Percentiles rank a stretch among this genome's conserved stretches.
These are phyloP conservation scores for Flaveria linearis DNA, from an alignment of 129 eudicot species.

Conservation along the genomic window DNA sequence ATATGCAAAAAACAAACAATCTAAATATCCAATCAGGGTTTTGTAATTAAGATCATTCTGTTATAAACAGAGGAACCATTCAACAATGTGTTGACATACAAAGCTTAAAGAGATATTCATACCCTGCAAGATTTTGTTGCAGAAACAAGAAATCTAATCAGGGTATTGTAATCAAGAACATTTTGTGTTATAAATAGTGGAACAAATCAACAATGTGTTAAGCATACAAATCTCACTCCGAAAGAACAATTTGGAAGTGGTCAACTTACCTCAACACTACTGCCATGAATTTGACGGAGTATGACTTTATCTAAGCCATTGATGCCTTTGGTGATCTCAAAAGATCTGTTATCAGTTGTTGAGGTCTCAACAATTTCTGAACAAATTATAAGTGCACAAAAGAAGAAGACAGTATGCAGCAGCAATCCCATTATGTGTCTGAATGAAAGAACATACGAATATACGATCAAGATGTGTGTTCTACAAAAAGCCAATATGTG, in stretches of 20 bases:
- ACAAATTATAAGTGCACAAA: neutral
- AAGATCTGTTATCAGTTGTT: slow-evolving; percentile 39
- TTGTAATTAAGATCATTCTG: neutral
- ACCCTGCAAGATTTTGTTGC: too few species aligned
- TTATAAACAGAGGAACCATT: neutral
- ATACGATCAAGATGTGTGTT: neutral
- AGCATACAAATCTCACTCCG: too few species aligned
- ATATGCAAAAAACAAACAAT: neutral
- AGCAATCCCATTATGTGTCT: neutral
- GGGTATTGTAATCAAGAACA: too few species aligned
- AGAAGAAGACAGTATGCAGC: neutral
- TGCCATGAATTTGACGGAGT: slow-evolving; percentile 43
- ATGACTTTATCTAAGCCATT: slow-evolving; percentile 75
- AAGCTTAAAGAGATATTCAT: too few species aligned
- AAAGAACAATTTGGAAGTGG: neutral
- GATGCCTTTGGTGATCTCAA: slow-evolving; percentile 67
- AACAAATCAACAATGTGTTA: too few species aligned
- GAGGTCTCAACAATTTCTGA: neutral
- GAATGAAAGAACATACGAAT: neutral
- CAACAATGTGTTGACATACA: neutral
- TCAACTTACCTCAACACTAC: slow-evolving; percentile 11
- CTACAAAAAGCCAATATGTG: neutral
- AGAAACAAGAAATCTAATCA: neutral
- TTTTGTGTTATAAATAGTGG: neutral
- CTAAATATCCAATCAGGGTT: neutral